phyloP scores from a whole-genome alignment of 768 basidiomycete genomes.

The Mrakia gelida region DNA sequence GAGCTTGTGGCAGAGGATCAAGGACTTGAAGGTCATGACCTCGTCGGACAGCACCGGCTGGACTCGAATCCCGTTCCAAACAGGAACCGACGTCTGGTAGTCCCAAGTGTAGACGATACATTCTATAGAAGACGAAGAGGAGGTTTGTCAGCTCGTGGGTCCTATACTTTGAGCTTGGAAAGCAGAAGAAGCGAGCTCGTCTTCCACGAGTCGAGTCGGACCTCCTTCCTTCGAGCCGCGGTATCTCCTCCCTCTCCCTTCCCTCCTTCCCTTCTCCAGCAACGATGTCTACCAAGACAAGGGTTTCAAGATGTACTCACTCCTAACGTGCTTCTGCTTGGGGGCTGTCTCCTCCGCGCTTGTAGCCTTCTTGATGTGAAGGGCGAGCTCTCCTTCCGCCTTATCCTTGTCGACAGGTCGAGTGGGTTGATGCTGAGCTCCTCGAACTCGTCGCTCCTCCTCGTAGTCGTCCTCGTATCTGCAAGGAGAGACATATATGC shows the following conservation, averaged over 20 bases:
- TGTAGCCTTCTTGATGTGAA: slow-evolving; percentile 98
- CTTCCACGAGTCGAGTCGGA: not conserved
- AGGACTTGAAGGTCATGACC: slow-evolving; percentile 95
- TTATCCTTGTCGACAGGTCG: slow-evolving; percentile 98
- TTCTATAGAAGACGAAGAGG: slow-evolving; percentile 53
- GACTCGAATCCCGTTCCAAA: slow-evolving; percentile 94
- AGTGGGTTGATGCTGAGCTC: slow-evolving; percentile 71
- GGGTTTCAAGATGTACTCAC: slow-evolving; percentile 52
- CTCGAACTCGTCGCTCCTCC: slow-evolving; percentile 28
- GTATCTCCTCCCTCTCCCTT: not conserved
- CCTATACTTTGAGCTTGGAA: not conserved
- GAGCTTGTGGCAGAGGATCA: slow-evolving; percentile 96
- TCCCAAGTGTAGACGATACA: slow-evolving; percentile 99
- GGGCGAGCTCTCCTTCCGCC: slow-evolving; percentile 85
- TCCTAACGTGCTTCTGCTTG: slow-evolving; percentile 98
- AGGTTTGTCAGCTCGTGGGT: not conserved
- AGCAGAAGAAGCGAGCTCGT: not conserved
- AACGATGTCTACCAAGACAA: not conserved
- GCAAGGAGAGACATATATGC: not conserved
- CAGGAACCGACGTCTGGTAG: slow-evolving; percentile 93
- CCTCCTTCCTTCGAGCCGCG: not conserved
- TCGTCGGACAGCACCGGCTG: slow-evolving; percentile 97
- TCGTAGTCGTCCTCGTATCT: slow-evolving; percentile 34
- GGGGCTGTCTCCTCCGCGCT: slow-evolving; percentile 91
- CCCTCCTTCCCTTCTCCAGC: not conserved